A percentile compares a stretch with the other conserved stretches of the same genome.
phyloP scores from a whole-genome alignment of 2,329 filamentous ascomycete species.

The Iodosphaeria phyllophila region DNA sequence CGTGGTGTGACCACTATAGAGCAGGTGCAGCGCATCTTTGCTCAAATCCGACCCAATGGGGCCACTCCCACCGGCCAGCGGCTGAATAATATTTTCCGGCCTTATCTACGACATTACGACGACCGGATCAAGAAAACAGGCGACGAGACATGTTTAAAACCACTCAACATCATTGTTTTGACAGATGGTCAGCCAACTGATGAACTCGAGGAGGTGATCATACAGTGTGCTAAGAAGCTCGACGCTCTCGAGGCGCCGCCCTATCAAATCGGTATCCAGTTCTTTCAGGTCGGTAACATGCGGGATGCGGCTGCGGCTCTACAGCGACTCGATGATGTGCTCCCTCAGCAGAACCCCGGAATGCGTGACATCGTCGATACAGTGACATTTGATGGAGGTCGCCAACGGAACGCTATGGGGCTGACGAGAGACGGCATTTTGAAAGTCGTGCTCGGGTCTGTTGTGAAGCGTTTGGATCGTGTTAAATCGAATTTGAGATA shows the following conservation, averaged over 20 bases:
- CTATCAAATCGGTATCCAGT: slow-evolving; percentile 82
- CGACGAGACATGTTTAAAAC: slow-evolving; percentile 36
- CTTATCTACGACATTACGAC: slow-evolving; percentile 46
- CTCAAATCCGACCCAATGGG: slow-evolving; percentile 40
- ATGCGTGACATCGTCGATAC: slow-evolving; percentile 87
- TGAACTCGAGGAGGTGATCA: slow-evolving; percentile 54
- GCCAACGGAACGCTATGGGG: slow-evolving; percentile 16
- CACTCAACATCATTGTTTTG: slow-evolving; percentile 81
- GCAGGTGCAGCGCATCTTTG: slow-evolving; percentile 52
- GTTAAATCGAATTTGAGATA: neutral
- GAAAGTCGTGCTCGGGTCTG: slow-evolving; percentile 65
- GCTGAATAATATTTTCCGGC: slow-evolving; percentile 50
- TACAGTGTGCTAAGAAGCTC: slow-evolving; percentile 48
- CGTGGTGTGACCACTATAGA: slow-evolving; percentile 38
- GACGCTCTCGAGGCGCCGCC: slow-evolving; percentile 50
- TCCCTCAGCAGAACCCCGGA: slow-evolving; percentile 33
- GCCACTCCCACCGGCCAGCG: slow-evolving; percentile 59
- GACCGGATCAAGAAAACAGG: slow-evolving; percentile 13
- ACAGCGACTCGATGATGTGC: slow-evolving; percentile 54
- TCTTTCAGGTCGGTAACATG: slow-evolving; percentile 80
- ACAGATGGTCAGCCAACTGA: slow-evolving; percentile 75
- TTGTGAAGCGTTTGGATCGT: slow-evolving; percentile 48
- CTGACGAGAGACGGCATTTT: slow-evolving; percentile 56
- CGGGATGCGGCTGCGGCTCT: slow-evolving; percentile 43
- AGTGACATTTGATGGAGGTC: slow-evolving; percentile 46